A percentile compares a stretch with the other conserved stretches of the same genome.
Evolutionary conservation across 2,329 filamentous ascomycete genomes (phyloP).

Genomic region (Neonectria sp.): DNA sequence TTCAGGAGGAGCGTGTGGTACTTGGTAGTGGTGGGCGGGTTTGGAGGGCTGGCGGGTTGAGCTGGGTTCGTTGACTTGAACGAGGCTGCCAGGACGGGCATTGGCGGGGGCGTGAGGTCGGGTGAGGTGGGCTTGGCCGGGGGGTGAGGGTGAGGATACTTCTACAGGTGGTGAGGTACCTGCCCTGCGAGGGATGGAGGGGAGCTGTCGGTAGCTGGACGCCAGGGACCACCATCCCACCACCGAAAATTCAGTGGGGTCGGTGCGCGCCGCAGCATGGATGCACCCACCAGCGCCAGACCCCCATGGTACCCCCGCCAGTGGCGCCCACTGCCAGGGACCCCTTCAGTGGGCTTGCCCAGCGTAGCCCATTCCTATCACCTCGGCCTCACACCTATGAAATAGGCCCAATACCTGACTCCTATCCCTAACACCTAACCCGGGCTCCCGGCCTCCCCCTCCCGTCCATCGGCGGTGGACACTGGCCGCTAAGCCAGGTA

Average conservation of each 20-base stretch:
- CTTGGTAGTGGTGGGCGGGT: constrained; percentile 41
- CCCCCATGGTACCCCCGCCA: constrained; percentile 23
- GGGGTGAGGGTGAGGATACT: constrained; percentile 28
- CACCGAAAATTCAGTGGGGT: constrained; percentile 47
- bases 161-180: constrained; percentile 26
- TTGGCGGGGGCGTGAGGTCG: constrained; percentile 16
- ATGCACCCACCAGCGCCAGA: constrained; percentile 14
- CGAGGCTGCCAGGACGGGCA: constrained; percentile 41
- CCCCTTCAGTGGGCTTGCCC: constrained; percentile 6
- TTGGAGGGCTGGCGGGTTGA: constrained; percentile 34
- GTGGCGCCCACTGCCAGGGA: constrained; percentile 2
- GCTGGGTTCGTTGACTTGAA: constrained; percentile 47
- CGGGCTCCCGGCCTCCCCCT: constrained; percentile 8
- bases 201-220: constrained; percentile 21
- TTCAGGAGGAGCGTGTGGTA: constrained; percentile 46
- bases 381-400: background rate
- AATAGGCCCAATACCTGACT: too few species aligned
- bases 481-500: constrained; percentile 11
- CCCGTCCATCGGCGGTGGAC: constrained; percentile 28
- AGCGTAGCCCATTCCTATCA: constrained; percentile 1
- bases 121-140: constrained; percentile 26
- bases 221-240: constrained; percentile 20
- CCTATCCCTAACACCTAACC: background rate
- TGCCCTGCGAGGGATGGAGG: constrained; percentile 3
- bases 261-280: constrained; percentile 32